Evolutionary conservation across 2,329 filamentous ascomycete species (phyloP).

Genomic region (Sporothrix protearum): DNA sequence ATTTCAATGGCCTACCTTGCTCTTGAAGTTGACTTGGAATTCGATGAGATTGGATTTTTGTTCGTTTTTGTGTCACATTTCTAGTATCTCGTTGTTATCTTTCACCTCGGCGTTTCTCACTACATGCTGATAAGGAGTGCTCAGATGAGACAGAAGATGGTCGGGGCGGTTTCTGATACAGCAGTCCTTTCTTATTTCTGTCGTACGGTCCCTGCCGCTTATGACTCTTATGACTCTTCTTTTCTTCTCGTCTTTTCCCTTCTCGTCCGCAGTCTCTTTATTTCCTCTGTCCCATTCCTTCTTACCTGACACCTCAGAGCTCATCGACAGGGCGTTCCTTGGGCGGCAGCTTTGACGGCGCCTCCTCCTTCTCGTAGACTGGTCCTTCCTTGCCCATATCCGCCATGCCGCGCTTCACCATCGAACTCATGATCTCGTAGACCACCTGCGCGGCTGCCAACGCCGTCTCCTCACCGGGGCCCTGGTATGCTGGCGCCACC

Average conservation of each 20-base stretch:
- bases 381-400: conserved; percentile 38
- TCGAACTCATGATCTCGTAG: conserved; percentile 78
- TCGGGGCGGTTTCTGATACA: neutral
- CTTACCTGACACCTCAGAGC: conserved; percentile 32
- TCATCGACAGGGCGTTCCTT: conserved; percentile 30
- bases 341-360: neutral
- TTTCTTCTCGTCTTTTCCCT: neutral
- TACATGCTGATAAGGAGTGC: neutral
- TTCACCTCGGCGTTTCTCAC: neutral
- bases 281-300: neutral
- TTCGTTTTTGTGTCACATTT: neutral
- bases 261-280: neutral
- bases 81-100: neutral
- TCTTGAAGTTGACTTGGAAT: neutral
- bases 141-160: conserved; percentile 9
- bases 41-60: neutral
- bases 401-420: conserved; percentile 48
- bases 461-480: conserved; percentile 73
- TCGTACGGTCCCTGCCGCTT: neutral
- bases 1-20: neutral
- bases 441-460: conserved; percentile 79
- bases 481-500: conserved; percentile 81
- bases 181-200: neutral
- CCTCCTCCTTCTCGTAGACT: conserved; percentile 10
- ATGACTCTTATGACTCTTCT: conserved; percentile 11